These are phyloP conservation scores for Globisporangium recalcitrans DNA, from an alignment of 352 stramenopile genomes.

Conservation along the genomic window DNA sequence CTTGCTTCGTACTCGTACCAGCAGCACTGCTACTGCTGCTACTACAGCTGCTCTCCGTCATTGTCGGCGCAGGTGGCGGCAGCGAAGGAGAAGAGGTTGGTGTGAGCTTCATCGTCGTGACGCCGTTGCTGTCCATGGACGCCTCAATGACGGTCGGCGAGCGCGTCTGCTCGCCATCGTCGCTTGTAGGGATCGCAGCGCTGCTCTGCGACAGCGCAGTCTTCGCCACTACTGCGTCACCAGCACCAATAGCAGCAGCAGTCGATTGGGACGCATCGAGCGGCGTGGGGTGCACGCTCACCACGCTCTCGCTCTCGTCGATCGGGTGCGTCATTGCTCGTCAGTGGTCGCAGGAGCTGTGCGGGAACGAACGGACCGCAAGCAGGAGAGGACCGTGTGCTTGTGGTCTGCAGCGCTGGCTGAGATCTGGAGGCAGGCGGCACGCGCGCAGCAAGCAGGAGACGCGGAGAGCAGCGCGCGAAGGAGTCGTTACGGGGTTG, in stretches of 20 bases:
- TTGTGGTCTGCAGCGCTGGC: not conserved
- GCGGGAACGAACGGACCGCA: not conserved
- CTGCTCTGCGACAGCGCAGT: not conserved
- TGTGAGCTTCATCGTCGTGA: not conserved
- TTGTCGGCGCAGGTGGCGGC: not conserved
- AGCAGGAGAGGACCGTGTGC: not conserved
- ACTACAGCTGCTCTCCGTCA: not conserved
- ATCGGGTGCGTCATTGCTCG: slow-evolving; percentile 3
- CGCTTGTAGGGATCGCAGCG: too few species aligned
- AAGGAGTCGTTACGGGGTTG: not conserved
- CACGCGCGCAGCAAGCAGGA: not conserved
- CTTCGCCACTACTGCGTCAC: not conserved
- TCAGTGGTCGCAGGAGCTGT: not conserved
- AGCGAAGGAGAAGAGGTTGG: not conserved
- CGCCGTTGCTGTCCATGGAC: slow-evolving; percentile 9
- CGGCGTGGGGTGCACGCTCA: slow-evolving; percentile 8
- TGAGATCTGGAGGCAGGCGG: not conserved
- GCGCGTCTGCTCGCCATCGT: slow-evolving; percentile 7
- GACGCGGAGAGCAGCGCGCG: not conserved
- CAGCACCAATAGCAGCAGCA: not conserved
- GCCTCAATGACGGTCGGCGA: slow-evolving; percentile 5
- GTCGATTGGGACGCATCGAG: slow-evolving; percentile 1
- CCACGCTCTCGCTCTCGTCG: not conserved
- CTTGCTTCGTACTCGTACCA: slow-evolving; percentile 24
- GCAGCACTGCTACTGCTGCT: not conserved